These are phyloP conservation scores for Exophiala lecanii-corni DNA, from an alignment of 2,329 filamentous ascomycete genomes.

Conservation along the genomic window DNA sequence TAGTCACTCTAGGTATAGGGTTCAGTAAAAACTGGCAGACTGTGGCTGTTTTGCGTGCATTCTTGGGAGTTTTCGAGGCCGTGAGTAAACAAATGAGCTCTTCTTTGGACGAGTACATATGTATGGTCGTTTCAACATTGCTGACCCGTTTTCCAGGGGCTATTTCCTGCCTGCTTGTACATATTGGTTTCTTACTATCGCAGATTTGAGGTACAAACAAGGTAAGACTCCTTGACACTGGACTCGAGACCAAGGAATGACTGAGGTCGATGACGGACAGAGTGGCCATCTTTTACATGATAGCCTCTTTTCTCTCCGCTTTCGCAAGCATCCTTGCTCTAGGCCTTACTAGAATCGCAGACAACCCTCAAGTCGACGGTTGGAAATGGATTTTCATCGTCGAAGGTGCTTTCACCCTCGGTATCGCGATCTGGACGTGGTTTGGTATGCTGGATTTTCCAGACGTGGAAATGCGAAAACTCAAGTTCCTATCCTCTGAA, in stretches of 20 bases:
- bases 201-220: constrained; percentile 33
- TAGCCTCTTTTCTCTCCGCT: constrained; percentile 38
- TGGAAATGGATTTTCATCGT: constrained; percentile 68
- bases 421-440: constrained; percentile 57
- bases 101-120: too few species aligned
- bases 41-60: constrained; percentile 27
- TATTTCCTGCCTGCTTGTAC: constrained; percentile 42
- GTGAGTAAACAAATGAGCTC: too few species aligned
- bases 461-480: constrained; percentile 52
- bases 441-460: constrained; percentile 69
- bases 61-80: constrained; percentile 31
- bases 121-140: constrained; percentile 42
- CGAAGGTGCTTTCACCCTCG: constrained; percentile 56
- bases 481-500: constrained; percentile 52
- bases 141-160: constrained; percentile 27
- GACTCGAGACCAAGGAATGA: too few species aligned
- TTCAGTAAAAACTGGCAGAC: constrained; percentile 28
- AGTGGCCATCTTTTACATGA: constrained; percentile 29
- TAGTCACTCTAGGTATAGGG: constrained; percentile 35
- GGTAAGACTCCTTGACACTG: too few species aligned
- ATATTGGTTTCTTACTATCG: constrained; percentile 54
- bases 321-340: constrained; percentile 64
- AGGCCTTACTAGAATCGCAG: constrained; percentile 59
- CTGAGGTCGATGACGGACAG: too few species aligned
- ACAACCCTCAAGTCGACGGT: constrained; percentile 51